Evolutionary conservation across 208 protist genomes (phyloP), one percentile per base, ranked within the genome.

Genomic region (Novymonas esmeraldas): DNA sequence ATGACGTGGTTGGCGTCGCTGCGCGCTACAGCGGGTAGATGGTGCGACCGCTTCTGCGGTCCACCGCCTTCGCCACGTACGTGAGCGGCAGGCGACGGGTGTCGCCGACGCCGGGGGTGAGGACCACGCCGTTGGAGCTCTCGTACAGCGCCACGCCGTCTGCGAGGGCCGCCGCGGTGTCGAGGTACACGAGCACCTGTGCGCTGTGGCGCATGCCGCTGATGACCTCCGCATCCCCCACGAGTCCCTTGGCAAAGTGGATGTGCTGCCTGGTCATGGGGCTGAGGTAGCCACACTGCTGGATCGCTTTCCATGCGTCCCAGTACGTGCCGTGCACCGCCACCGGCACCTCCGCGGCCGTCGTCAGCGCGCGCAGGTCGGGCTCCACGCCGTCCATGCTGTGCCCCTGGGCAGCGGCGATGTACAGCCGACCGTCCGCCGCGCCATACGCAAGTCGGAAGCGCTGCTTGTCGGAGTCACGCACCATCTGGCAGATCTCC

Each of bases 221-320:
- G 41, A 96, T 94, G n/a, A 95, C 90, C 6, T 63, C 62, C 6
- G n/a, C 48, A 14, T 85, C 56, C 52, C 67, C 45, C 45, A 62
- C 57, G 5, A 93, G 64, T 14, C 89, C 87, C 49, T 84, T 86
- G 26, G 95, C 87, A 62, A 97, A 97, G 76, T 98, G 95, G 51
- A 98, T 95, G 72, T 97, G 90, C 48, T 90, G 78, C 22, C 91
- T 78, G 0, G 38, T 64, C 93, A 97, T 97, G 34, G 81, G 71
- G 28, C 78, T 91, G 2, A 97, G 71, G 69, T 88, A 94, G 29
- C 93, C 93, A 34, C 77, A 87, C n/a, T 24, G 48, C 6, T 45
- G 11, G 22, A 97, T 97, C 18, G 59, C 6, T 18, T 63, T 24
- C 82, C 82, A 95, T 18, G 84, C 79, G 0, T 50, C 18, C 67